A percentile compares a stretch with the other conserved stretches of the same genome.
phyloP scores from a whole-genome alignment of 2,329 filamentous ascomycete species.

The Diplodia sapinea region DNA sequence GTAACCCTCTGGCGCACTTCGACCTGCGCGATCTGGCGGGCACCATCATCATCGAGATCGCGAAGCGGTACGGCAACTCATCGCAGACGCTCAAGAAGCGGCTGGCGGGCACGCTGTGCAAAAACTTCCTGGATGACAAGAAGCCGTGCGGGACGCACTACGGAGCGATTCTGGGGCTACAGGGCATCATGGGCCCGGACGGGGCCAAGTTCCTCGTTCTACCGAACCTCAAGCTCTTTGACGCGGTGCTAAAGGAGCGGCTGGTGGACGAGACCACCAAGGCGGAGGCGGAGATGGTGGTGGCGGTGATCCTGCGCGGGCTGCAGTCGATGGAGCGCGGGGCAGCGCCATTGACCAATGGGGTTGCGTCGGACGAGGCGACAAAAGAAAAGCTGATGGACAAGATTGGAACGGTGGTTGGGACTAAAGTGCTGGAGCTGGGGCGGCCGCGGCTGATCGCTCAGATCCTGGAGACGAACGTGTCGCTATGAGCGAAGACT shows the following conservation, averaged over 20 bases:
- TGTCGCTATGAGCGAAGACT: constrained; percentile 26
- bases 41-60: constrained; percentile 78
- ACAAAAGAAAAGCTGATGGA: constrained; percentile 51
- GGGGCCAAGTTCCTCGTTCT: constrained; percentile 68
- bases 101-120: constrained; percentile 89
- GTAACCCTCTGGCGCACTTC: constrained; percentile 63
- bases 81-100: constrained; percentile 85
- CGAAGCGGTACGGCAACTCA: constrained; percentile 77
- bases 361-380: constrained; percentile 49
- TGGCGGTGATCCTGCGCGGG: constrained; percentile 62
- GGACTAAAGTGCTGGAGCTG: constrained; percentile 48
- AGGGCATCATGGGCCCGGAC: constrained; percentile 74
- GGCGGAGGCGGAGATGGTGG: constrained; percentile 65
- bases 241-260: constrained; percentile 64
- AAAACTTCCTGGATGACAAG: constrained; percentile 85
- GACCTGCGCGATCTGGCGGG: constrained; percentile 83
- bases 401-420: constrained; percentile 53
- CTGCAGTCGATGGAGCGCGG: constrained; percentile 58
- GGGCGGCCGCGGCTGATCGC: constrained; percentile 46
- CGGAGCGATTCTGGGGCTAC: constrained; percentile 81
- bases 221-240: constrained; percentile 70
- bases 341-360: constrained; percentile 42
- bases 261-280: constrained; percentile 61
- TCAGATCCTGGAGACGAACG: constrained; percentile 45
- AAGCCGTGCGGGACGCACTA: constrained; percentile 86